Base-by-base conservation (phyloP, 495 filamentous ascomycete species). In the Paragyromitra xinjiangensis region DNA sequence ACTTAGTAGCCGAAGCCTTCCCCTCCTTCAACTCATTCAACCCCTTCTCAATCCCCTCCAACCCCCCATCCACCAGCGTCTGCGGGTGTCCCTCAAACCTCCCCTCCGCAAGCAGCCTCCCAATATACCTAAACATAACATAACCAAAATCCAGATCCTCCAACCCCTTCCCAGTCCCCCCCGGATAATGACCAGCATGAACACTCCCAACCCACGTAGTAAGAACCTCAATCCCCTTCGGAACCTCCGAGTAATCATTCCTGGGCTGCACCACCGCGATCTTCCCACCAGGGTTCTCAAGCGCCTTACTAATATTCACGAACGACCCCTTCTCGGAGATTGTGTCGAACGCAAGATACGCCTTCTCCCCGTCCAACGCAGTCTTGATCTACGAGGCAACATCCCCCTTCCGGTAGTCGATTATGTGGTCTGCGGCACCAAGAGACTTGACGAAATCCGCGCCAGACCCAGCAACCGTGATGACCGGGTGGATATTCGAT, bases 321-420 rank as follows among this genome's bases (percentile, higher is more conserved):
- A 77, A 80, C 5, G 80, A 82, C 9, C 63, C 67, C 1, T 77
- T 71, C 22, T 77, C 76, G 7, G 74, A 83, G 16, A 84, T 73
- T 0, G 83, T 75, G 48, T 86, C 83, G 26, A 84, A 80, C 6
- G 81, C 72, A 40, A 81, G 69, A 8, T 83, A 76, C 39, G 82
- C 81, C 19, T 77, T 81, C 24, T 83, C 81, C 19, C 63, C 70
- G 1, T 22, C 73, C 8, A 86, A 77, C 2, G 82, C 83, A 5
- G 79, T 77, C 42, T 84, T 82, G 48, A 87, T 79, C 2, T 75
- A 77, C 19, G 80, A 37, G 4, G 76, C 81, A 3, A 85, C 83
- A 26, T 85, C 80, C 16, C 83, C 83, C 48, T 82, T 73, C 12
- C 84, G 83, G 68, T 86, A 86, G 77, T 85, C 85, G 58, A 86